Evolutionary conservation across 306 rosid genomes (phyloP).

Genomic region (Biancaea sappan): DNA sequence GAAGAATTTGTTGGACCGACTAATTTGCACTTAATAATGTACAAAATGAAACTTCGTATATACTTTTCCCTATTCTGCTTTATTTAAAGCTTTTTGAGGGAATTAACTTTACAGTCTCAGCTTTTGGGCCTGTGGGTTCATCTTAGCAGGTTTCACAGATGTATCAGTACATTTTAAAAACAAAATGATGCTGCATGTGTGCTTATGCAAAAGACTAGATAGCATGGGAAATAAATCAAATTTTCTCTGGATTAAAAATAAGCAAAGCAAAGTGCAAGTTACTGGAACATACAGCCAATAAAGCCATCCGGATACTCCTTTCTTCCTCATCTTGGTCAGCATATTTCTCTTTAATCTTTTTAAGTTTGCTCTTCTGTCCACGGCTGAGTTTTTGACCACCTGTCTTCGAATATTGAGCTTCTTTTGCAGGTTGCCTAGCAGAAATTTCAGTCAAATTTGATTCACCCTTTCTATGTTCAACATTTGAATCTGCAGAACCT

Average conservation of each 20-base stretch:
- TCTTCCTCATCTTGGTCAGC: conserved; percentile 99
- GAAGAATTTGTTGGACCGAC: conserved; percentile 20
- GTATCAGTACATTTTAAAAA: conserved; percentile 23
- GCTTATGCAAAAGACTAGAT: not conserved
- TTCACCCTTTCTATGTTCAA: conserved; percentile 49
- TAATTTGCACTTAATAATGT: conserved; percentile 21
- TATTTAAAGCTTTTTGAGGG: not conserved
- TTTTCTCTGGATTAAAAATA: not conserved
- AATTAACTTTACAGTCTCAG: too few relatives aligned
- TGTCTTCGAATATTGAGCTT: conserved; percentile 53
- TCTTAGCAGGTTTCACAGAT: not conserved
- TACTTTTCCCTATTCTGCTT: conserved; percentile 12
- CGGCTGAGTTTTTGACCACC: conserved; percentile 73
- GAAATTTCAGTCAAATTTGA: conserved; percentile 45
- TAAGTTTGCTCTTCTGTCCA: conserved; percentile 86
- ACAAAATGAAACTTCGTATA: not conserved
- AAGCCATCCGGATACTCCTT: conserved; percentile 91
- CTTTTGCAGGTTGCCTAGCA: conserved; percentile 48
- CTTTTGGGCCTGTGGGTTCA: conserved; percentile 20
- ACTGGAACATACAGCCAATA: conserved; percentile 85
- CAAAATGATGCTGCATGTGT: not conserved
- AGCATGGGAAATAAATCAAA: conserved; percentile 18
- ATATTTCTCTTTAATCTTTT: conserved; percentile 94
- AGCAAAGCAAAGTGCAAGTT: conserved; percentile 12
- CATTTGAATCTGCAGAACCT: conserved; percentile 46